Base-by-base conservation (phyloP, 257 asterid genomes). In the Nicotiana tomentosiformis region DNA sequence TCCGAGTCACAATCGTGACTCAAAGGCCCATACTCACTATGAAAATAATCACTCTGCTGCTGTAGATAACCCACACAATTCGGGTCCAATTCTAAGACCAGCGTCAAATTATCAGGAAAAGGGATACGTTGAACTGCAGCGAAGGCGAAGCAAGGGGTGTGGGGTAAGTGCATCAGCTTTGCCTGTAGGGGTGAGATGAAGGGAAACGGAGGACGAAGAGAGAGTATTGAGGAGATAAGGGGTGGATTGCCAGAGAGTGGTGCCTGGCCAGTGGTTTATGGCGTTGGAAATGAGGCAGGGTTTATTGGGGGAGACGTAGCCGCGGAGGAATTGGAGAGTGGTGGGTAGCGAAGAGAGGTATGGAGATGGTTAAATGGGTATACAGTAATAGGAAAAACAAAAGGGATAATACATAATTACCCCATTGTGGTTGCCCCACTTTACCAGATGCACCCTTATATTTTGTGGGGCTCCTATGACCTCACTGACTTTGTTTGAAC, bases 121-220 rank as follows among this genome's bases (percentile, higher is more conserved):
- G 90, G 90, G 55, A 93, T 46, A 29, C 83, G 86, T 70, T 90
- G 82, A 57, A 94, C 94, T 82, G 92, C 90, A 66, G 98, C 94
- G 1, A 97, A 93, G 39, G 98, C 98, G 78, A 95, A 95, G 88
- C 94, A 91, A 81, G 87, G 82, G 95, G 91, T 84, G 88, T 70
- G 91, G 86, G 9, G 93, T 82, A 80, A 92, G 86, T 82, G 98
- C 85, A 84, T 95, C 99, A 66, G 98, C 98, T 7, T 77, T 89
- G 67, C 99, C 98, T 68, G 90, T 89, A 55, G 99, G 99, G 26
- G 98, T 95, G 56, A 95, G 94, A 89, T 94, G 98, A 89, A 95
- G 87, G 81, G 99, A 95, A 46, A 95, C 97, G 56, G 87, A 18
- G 82, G 94, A 80, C 67, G 93, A 58, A 69, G 97, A 87, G 82